Conservation (phyloP, 306 rosid species). For the Prunus salicina region DNA sequence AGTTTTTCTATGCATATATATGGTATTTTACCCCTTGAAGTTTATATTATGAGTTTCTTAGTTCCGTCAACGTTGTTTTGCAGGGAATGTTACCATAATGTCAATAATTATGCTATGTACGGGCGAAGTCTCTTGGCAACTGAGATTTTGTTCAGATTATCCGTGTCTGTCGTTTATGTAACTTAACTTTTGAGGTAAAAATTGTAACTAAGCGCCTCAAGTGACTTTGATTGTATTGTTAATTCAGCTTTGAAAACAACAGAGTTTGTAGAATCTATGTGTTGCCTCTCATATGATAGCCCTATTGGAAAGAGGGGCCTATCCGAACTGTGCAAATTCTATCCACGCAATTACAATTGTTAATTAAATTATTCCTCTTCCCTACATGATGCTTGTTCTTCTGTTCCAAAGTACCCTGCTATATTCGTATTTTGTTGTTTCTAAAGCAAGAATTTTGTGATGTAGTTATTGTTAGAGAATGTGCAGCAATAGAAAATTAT, state of each 20-base stretch:
- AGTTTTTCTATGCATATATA: not conserved
- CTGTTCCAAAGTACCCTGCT: not conserved
- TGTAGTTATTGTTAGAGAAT: not conserved
- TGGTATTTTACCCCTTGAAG: not conserved
- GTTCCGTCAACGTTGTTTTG: conserved; percentile 19
- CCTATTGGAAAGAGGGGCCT: conserved; percentile 15
- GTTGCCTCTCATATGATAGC: conserved; percentile 1
- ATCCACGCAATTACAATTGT: not conserved
- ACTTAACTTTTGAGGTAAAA: conserved; percentile 17
- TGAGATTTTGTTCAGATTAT: conserved; percentile 24
- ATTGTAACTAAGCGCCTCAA: conserved; percentile 22
- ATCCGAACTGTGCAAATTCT: not conserved
- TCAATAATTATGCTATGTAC: conserved; percentile 25
- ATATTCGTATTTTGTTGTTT: not conserved
- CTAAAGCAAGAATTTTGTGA: not conserved
- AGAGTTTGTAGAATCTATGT: conserved; percentile 22
- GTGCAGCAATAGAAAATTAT: not conserved
- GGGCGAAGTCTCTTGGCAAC: conserved; percentile 11
- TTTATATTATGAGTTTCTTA: not conserved
- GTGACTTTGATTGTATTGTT: conserved; percentile 26
- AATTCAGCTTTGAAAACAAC: conserved; percentile 12
- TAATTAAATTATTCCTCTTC: not conserved
- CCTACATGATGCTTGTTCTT: not conserved
- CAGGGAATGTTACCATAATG: conserved; percentile 46
- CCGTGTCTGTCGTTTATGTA: conserved; percentile 15